Evolutionary conservation across 805 yeast species (phyloP), one percentile per base, ranked within the genome.

Genomic region (Spathaspora passalidarum): DNA sequence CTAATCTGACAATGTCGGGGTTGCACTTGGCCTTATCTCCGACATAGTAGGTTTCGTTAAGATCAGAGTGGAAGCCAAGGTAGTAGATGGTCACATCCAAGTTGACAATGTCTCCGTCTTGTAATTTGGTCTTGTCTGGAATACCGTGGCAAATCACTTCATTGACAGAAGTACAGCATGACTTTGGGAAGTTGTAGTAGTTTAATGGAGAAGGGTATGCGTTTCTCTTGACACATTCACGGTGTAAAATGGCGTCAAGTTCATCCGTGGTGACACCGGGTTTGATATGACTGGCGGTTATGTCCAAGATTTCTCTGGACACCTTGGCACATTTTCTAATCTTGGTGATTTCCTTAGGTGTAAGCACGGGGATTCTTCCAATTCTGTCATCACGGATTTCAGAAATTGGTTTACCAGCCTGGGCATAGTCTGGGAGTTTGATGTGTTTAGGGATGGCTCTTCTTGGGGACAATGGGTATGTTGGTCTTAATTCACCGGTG

Each of bases 121-220:
- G 70, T 52, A 94, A 76, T 26, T 82, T 83, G 45, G 91, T 79
- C 69, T 87, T 78, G 67, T 94, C 99, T 21, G 99, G 99, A 48
- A 94, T 87, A 52, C 99, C 99, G 66, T 94, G 99, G 64, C 99
- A 94, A 49, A 94, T 87, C 47, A 90, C 83, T 72, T 94, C 99
- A 66, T 94, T 94, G 38, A 94, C 85, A 2, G 97, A 89, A 1
- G 96, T 89, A 68, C 99, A 94, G 36, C 88, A 79, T 18, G 94
- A 82, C 63, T 90, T 91, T 37, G 98, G 97, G 71, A 81, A 94
- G 66, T 89, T 87, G 71, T 84, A 91, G 71, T 94, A 94, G 71
- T 94, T 94, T 52, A 92, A 73, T 3, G 99, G 96, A 10, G 97
- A 88, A 16, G 99, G 99, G 63, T 94, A 94, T 2, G 91, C 89